Evolutionary conservation across 768 basidiomycete genomes (phyloP).

Genomic region (Tulasnella sp.): DNA sequence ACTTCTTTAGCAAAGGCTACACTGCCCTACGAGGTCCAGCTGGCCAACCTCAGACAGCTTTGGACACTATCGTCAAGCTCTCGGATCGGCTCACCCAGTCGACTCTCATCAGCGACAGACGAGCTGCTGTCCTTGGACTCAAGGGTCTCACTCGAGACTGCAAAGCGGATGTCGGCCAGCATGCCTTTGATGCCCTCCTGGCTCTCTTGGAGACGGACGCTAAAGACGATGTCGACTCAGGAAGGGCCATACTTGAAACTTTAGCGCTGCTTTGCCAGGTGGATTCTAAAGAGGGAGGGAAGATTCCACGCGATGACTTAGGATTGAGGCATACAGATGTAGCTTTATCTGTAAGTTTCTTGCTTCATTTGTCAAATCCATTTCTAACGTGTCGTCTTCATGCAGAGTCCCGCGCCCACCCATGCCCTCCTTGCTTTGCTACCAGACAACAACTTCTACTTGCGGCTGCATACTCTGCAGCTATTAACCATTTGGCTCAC

Average conservation of each 20-base stretch:
- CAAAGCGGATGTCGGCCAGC: slow-evolving; percentile 78
- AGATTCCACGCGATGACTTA: slow-evolving; percentile 47
- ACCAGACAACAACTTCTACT: slow-evolving; percentile 70
- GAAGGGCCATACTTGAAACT: slow-evolving; percentile 87
- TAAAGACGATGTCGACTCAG: slow-evolving; percentile 83
- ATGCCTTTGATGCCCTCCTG: slow-evolving; percentile 67
- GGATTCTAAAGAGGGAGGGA: slow-evolving; percentile 40
- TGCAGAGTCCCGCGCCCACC: slow-evolving; percentile 48
- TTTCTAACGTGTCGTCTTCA: neutral
- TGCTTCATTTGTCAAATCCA: neutral
- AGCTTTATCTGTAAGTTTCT: slow-evolving; percentile 47
- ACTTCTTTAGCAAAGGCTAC: slow-evolving; percentile 79
- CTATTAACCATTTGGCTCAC: slow-evolving; percentile 70
- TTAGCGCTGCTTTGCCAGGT: slow-evolving; percentile 76
- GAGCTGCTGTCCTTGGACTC: slow-evolving; percentile 86
- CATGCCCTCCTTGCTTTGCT: slow-evolving; percentile 74
- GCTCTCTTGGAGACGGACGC: slow-evolving; percentile 82
- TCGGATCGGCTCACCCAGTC: slow-evolving; percentile 87
- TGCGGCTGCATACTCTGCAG: slow-evolving; percentile 76
- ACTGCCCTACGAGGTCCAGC: slow-evolving; percentile 77
- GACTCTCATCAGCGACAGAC: slow-evolving; percentile 79
- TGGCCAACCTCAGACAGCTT: slow-evolving; percentile 72
- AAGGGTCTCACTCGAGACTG: slow-evolving; percentile 90
- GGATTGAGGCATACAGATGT: slow-evolving; percentile 77
- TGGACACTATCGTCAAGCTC: slow-evolving; percentile 79